Evolutionary conservation across 768 basidiomycete genomes (phyloP).

Genomic region (Leucosporidium scottii): DNA sequence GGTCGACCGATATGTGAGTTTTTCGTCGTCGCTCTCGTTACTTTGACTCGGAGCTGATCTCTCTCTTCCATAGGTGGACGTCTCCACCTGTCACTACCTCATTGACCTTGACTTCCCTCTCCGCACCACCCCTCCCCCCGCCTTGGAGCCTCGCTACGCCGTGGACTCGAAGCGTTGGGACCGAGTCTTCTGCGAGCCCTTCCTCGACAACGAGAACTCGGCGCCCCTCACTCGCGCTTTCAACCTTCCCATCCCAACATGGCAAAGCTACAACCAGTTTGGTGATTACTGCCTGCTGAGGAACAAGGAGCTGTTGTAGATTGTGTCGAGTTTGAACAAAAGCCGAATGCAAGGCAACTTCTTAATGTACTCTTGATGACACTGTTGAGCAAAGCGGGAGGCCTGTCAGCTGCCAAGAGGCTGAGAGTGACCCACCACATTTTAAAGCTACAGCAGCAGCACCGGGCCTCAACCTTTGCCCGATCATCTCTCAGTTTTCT

Average conservation of each 20-base stretch:
- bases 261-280: constrained; percentile 64
- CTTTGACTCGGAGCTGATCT: neutral
- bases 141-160: constrained; percentile 72
- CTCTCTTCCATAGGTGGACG: constrained; percentile 51
- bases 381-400: too few species aligned
- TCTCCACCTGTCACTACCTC: constrained; percentile 75
- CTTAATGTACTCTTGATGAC: too few species aligned
- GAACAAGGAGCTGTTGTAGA: constrained; percentile 37
- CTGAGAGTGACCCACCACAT: too few species aligned
- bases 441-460: too few species aligned
- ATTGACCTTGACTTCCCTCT: constrained; percentile 81
- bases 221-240: constrained; percentile 64
- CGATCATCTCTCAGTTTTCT: too few species aligned
- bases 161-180: constrained; percentile 65
- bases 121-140: constrained; percentile 46
- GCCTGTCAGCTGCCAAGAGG: too few species aligned
- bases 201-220: constrained; percentile 75
- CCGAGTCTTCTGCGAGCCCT: constrained; percentile 66
- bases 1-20: constrained; percentile 61
- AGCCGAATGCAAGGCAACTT: too few species aligned
- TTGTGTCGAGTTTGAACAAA: neutral
- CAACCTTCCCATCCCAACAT: constrained; percentile 66
- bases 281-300: constrained; percentile 87
- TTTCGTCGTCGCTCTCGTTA: constrained; percentile 39
- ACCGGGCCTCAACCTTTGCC: too few species aligned